Evolutionary conservation across 1,139 yeast genomes (phyloP), one percentile per base, ranked within the genome.

Genomic region (Candida sp.): DNA sequence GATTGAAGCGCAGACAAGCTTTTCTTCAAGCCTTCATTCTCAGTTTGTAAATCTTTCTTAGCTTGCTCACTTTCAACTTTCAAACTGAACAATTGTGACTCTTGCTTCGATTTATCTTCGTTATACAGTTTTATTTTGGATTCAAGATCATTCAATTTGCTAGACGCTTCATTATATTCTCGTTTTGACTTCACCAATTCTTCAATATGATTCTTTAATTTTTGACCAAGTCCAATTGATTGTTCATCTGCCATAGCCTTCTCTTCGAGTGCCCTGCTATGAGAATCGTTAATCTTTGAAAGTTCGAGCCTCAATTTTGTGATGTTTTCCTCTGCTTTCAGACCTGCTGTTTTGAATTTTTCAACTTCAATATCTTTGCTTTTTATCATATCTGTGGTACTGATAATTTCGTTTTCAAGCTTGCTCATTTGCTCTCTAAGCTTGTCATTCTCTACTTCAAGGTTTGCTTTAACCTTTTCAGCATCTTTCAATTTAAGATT

Each of bases 371-470:
- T 44, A 36, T 65, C 66, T 38, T 64, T 67, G 22, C 63, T 65
- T 37, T 60, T 57, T 21, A 68, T 56, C 15, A 58, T 39, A 7
- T 55, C 51, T 6, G 63, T 55, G 4, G 66, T 63, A 2, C 58
- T 47, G 6, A 60, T 61, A 7, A 69, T 60, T 45, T 70, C 68
- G 35, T 61, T 64, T 51, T 68, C 88, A 33, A 87, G 67, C 38
- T 68, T 68, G 45, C 74, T 77, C 43, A 87, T 69, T 49, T 82
- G 81, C 12, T 48, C 48, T 29, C 52, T 51, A 22, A 82, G 61
- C 15, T 62, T 68, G 21, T 64, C 63, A 53, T 82, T 83, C 51
- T 80, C 87, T 5, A 58, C 60, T 8, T 75, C 64, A 34, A 82
- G 63, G 9, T 71, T 56, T 21, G 49, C 68, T 45, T 72, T 68